Evolutionary conservation across 164 flowering plant genomes (phyloP), one percentile per base, ranked within the genome.

Genomic region (Annona squamosa): DNA sequence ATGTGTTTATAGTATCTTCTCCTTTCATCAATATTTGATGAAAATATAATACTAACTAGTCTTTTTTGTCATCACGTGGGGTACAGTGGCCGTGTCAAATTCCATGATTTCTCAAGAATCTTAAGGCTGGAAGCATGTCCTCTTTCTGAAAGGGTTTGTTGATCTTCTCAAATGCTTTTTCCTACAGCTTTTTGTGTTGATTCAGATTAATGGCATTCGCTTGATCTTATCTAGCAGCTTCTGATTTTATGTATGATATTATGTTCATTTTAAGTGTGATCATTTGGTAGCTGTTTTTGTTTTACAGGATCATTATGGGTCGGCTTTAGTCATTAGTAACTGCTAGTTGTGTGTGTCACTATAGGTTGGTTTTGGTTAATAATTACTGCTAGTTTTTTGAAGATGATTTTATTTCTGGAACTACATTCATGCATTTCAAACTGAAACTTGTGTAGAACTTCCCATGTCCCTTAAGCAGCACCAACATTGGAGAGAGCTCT

Each of bases 111-210:
- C 72, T 72, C 85, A 71, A 86, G 86, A 76, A 85, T 78, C 78
- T 68, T 91, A 16, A 83, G 85, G 83, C 83, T 95, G 82, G 83
- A 79, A 77, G 65, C 75, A 48, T 87, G 91, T 75, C 71, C 81
- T 67, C 82, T 92, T 69, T 77, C 98, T 72, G 86, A 90, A 66
- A 87, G 88, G 96, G 99, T 94, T 3, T 72, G 88, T 80, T 72
- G 43, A 71, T 46, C 42, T 56, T 3, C 37, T 7, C 17, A 48
- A 26, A n/a, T 66, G 68, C n/a, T 66, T 42, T 66, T 42, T 66
- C 12, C n/a, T 43, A 16, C 13, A 46, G 19, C 48, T 46, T 9
- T 57, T 47, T n/a, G 7, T 70, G 59, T 19, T 19, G 26, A 48
- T 42, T 4, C 62, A 3, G 26, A 3, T 48, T 16, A 16, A 10